Conservation (phyloP, 148 eudicot species). For the Pharnaceum exiguum region DNA sequence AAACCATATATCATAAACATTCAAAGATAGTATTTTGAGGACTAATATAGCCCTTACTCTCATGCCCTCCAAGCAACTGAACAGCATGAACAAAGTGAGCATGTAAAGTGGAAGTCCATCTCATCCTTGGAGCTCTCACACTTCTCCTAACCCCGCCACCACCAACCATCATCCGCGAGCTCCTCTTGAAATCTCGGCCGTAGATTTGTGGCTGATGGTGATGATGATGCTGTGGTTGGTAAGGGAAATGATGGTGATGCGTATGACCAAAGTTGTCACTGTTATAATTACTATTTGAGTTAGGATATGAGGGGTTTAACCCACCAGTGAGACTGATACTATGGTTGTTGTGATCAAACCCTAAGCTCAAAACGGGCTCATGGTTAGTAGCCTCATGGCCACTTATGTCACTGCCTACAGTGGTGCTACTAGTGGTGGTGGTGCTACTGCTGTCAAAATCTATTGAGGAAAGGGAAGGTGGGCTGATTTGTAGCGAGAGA, state of each 20-base stretch:
- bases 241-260: background rate
- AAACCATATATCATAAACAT: background rate
- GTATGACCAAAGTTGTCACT: background rate
- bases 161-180: conserved; percentile 27
- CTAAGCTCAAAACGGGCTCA: conserved; percentile 25
- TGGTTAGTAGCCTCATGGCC: background rate
- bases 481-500: conserved; percentile 79
- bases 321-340: background rate
- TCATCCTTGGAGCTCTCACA: conserved; percentile 87
- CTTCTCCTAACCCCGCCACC: conserved; percentile 50
- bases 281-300: background rate
- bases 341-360: conserved; percentile 15
- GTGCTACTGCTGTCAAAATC: conserved; percentile 15
- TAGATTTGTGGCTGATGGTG: conserved; percentile 23
- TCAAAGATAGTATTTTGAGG: background rate
- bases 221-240: background rate
- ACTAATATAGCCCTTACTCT: too few relatives aligned
- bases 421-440: conserved; percentile 6
- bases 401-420: conserved; percentile 14
- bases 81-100: conserved; percentile 96
- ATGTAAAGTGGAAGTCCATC: conserved; percentile 97
- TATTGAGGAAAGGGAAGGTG: conserved; percentile 29
- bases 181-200: conserved; percentile 50
- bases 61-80: conserved; percentile 97
- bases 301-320: background rate